Evolutionary conservation across 306 rosid species (phyloP), one percentile per base, ranked within the genome.

Genomic region (Clitoria ternatea): DNA sequence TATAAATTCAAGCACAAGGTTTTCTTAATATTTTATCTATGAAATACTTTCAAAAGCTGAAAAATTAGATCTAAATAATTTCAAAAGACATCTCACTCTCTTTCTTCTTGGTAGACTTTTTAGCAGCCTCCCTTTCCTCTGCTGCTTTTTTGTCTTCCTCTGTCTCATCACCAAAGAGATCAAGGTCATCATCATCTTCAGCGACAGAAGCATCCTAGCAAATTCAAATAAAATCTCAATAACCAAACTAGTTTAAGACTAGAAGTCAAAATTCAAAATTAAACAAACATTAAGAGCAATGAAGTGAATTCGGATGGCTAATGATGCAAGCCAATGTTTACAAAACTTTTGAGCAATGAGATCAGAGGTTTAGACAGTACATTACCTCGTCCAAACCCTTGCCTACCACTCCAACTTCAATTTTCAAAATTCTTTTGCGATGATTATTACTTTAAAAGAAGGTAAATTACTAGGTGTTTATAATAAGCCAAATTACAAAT

Each of bases 91-190:
- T 32, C 88, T 74, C 72, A 89, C 96, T 90, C 80, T 90, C 96
- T 85, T 90, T 90, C 91, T 90, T 90, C 90, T 87, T 88, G 35
- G 90, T 4, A 1, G 92, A 9, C 76, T 90, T 90, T 48, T 87
- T 90, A 24, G 89, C 79, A 40, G 96, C 85, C 79, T 82, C 91
- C 75, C 90, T 82, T 69, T 82, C 89, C 72, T 82, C 96, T 1
- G 90, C 91, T 7, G 89, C 93, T 71, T 85, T 85, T 87, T 87
- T 87, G 37, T 90, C 96, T 26, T 90, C 96, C 80, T 90, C 96
- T 2, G 96, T 90, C 83, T 90, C 96, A 47, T 90, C 96, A 7
- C 91, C 93, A 30, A 90, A 90, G 77, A 90, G 96, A 63, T 85
- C 96, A 26, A 90, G 77, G 77, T 90, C 96, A 23, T 89, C 96